A percentile compares a stretch with the other conserved stretches of the same genome.
Evolutionary conservation across 164 flowering plant genomes (phyloP).

Genomic region (Malania oleifera): DNA sequence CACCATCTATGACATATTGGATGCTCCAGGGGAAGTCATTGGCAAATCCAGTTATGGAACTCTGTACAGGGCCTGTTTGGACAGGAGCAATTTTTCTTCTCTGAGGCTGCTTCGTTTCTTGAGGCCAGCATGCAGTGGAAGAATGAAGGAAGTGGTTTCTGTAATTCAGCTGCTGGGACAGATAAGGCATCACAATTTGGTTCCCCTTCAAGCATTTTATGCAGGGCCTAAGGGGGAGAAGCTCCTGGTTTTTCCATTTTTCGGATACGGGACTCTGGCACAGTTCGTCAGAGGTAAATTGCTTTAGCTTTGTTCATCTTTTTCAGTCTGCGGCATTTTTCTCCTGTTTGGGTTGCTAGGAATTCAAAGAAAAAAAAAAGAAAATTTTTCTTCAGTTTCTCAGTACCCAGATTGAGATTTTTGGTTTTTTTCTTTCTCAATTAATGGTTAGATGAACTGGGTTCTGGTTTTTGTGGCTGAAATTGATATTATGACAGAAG

Average conservation of each 20-base stretch:
- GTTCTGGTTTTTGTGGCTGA: too few relatives aligned
- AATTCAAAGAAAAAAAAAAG: too few relatives aligned
- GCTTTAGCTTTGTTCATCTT: neutral
- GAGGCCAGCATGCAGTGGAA: conserved; percentile 61
- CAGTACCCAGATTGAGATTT: too few relatives aligned
- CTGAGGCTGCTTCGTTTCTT: conserved; percentile 69
- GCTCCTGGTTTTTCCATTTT: conserved; percentile 84
- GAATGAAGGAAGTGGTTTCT: conserved; percentile 33
- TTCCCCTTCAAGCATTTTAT: conserved; percentile 74
- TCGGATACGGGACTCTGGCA: conserved; percentile 51
- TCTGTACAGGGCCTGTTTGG: conserved; percentile 63
- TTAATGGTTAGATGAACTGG: too few relatives aligned
- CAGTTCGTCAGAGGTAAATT: conserved; percentile 70
- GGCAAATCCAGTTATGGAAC: conserved; percentile 95
- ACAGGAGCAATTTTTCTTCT: conserved; percentile 26
- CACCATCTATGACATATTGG: conserved; percentile 62
- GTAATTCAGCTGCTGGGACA: conserved; percentile 52
- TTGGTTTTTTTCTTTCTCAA: too few relatives aligned
- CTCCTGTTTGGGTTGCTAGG: neutral
- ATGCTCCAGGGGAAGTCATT: conserved; percentile 92
- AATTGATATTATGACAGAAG: too few relatives aligned
- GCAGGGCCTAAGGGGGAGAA: conserved; percentile 86
- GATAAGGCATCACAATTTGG: conserved; percentile 76
- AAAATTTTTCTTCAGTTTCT: too few relatives aligned
- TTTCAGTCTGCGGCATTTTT: conserved; percentile 5